Percentiles rank a stretch among this genome's conserved stretches.
These are phyloP conservation scores for Penicillium sp. DNA, from an alignment of 2,329 filamentous ascomycete species.

Conservation along the genomic window DNA sequence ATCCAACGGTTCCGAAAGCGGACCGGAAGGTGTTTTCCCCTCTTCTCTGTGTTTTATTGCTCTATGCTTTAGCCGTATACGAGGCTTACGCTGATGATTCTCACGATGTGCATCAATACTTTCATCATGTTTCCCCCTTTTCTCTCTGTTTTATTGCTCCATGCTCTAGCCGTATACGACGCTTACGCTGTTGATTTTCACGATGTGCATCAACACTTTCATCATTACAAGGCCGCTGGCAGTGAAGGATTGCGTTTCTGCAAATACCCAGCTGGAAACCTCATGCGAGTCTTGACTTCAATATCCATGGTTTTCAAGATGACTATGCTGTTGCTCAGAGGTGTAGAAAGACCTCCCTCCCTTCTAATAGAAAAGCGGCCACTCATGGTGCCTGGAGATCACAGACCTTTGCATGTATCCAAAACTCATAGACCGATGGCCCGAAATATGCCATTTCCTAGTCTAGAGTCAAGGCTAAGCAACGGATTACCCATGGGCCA, in stretches of 20 bases:
- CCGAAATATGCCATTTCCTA: background rate
- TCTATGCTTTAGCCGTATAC: too few species aligned
- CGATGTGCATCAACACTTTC: too few species aligned
- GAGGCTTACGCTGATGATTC: too few species aligned
- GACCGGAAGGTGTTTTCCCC: too few species aligned
- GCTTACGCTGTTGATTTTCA: too few species aligned
- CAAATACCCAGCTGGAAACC: background rate
- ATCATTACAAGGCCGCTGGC: constrained; percentile 49
- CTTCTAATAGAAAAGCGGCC: background rate
- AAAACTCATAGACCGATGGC: constrained; percentile 1
- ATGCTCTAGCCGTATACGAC: too few species aligned
- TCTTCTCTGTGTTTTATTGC: too few species aligned
- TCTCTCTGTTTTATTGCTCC: too few species aligned
- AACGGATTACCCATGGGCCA: too few species aligned
- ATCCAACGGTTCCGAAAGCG: too few species aligned
- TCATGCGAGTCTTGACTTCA: background rate
- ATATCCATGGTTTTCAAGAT: background rate
- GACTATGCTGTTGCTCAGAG: background rate
- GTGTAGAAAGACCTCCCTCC: background rate
- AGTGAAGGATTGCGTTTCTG: constrained; percentile 41
- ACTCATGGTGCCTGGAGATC: background rate
- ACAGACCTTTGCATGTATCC: background rate
- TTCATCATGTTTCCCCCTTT: too few species aligned
- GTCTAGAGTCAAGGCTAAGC: background rate
- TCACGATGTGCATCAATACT: too few species aligned